Evolutionary conservation across 1,284 basidiomycete species (phyloP).

Genomic region (Cerrena zonata): DNA sequence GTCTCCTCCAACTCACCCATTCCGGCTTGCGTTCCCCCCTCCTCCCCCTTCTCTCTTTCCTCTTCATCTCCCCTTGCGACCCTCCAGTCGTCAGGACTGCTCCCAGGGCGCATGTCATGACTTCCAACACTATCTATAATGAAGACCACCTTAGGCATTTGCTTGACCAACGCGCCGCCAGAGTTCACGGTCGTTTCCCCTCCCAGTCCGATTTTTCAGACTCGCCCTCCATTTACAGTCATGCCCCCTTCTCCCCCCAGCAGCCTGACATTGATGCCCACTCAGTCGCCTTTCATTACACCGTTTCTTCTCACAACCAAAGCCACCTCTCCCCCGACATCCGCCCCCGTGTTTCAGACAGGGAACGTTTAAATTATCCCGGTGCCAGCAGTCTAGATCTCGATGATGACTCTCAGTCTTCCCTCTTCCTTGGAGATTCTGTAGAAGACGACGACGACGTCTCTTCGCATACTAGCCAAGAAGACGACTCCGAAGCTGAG

Average conservation of each 20-base stretch:
- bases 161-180: constrained; percentile 50
- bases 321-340: constrained; percentile 19
- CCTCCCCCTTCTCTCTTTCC: constrained; percentile 6
- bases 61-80: constrained; percentile 15
- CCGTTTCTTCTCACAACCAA: constrained; percentile 22
- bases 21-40: no score
- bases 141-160: constrained; percentile 46
- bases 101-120: constrained; percentile 23
- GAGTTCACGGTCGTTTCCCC: constrained; percentile 44
- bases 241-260: constrained; percentile 48
- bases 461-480: constrained; percentile 10
- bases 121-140: constrained; percentile 28
- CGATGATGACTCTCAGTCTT: constrained; percentile 51
- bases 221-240: constrained; percentile 65
- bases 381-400: constrained; percentile 51
- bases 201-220: constrained; percentile 54
- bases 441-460: constrained; percentile 24
- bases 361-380: constrained; percentile 43
- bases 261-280: constrained; percentile 28
- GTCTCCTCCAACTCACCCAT: constrained; percentile 2
- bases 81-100: constrained; percentile 14
- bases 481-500: constrained; percentile 34
- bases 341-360: constrained; percentile 28
- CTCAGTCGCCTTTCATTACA: constrained; percentile 25
- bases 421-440: constrained; percentile 21